phyloP scores from a whole-genome alignment of 768 basidiomycete genomes.

The Amyloporia xantha region DNA sequence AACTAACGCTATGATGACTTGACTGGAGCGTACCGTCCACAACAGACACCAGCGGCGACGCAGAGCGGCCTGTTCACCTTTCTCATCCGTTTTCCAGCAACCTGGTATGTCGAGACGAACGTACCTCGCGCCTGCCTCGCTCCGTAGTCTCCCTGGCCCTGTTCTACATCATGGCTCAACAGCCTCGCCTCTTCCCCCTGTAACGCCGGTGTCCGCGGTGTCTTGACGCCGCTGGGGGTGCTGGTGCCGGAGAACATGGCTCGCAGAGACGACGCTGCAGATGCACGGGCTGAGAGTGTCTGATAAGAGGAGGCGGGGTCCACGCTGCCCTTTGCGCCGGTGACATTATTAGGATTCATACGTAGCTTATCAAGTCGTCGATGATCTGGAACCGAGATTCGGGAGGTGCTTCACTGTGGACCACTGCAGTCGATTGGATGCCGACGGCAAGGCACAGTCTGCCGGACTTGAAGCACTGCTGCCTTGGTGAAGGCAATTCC shows the following conservation, averaged over 20 bases:
- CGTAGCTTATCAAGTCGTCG: not conserved
- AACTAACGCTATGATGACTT: too few species aligned
- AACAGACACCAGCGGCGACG: too few species aligned
- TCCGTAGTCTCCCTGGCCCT: conserved; percentile 4
- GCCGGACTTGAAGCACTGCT: too few species aligned
- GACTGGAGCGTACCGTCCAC: too few species aligned
- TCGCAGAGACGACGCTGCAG: conserved; percentile 1
- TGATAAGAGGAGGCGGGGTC: not conserved
- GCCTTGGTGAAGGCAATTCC: too few species aligned
- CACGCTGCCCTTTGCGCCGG: not conserved
- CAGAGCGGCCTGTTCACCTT: too few species aligned
- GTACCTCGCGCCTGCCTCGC: too few species aligned
- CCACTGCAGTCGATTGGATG: not conserved
- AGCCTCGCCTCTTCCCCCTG: conserved; percentile 10
- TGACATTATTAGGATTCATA: not conserved
- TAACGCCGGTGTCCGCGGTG: conserved; percentile 11
- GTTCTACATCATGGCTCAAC: conserved; percentile 3
- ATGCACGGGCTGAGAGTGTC: conserved; percentile 1
- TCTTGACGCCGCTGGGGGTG: conserved; percentile 12
- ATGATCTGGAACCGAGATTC: not conserved
- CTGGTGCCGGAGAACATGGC: conserved; percentile 5
- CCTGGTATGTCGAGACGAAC: too few species aligned
- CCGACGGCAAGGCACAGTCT: too few species aligned
- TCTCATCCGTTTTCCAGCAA: too few species aligned
- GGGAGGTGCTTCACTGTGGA: too few species aligned